Evolutionary conservation across 228 moss, liverwort and hornwort genomes (phyloP).

Genomic region (Sphagnum magellanicum): DNA sequence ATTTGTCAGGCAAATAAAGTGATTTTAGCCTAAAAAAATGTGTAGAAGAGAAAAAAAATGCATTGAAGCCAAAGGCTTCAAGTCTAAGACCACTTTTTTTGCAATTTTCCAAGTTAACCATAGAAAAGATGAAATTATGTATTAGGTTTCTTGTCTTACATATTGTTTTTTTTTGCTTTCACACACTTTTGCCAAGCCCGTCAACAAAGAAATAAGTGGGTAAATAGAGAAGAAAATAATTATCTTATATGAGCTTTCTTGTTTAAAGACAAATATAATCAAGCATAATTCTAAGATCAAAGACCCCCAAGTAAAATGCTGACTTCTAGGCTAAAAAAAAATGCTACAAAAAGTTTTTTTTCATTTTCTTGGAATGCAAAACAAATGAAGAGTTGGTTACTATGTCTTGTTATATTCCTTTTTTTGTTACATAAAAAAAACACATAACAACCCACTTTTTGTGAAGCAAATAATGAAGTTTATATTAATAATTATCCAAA

Average conservation of each 20-base stretch:
- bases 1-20: background rate
- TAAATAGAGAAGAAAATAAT: constrained; percentile 2
- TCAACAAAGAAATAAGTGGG: background rate
- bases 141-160: background rate
- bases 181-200: constrained; percentile 1
- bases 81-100: background rate
- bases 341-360: background rate
- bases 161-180: background rate
- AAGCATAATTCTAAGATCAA: too few relatives aligned
- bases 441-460: background rate
- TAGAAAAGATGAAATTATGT: constrained; percentile 1
- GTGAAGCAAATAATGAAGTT: background rate
- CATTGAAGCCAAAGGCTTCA: background rate
- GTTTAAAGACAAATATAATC: constrained; percentile 1
- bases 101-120: background rate
- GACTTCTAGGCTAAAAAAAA: too few relatives aligned
- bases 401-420: background rate
- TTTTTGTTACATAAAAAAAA: background rate
- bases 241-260: background rate
- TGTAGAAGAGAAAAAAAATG: background rate
- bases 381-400: background rate
- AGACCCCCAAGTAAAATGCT: too few relatives aligned
- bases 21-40: background rate
- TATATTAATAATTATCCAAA: too few relatives aligned
- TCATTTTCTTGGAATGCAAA: background rate